Evolutionary conservation across 2,329 filamentous ascomycete species (phyloP), one percentile per base, ranked within the genome.

Genomic region (Microcyclospora pomicola): DNA sequence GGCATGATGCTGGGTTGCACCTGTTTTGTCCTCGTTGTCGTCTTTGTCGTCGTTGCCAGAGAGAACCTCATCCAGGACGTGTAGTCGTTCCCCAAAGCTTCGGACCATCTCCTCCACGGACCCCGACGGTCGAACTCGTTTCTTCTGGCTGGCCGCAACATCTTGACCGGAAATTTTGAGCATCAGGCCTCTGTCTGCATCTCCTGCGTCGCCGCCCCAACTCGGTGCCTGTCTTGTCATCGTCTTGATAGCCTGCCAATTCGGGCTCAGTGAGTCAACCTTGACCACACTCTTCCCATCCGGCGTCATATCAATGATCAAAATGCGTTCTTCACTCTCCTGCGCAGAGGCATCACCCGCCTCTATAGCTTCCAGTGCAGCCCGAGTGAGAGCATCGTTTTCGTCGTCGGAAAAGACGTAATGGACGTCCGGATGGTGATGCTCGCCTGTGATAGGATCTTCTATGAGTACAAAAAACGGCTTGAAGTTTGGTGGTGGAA

Each of bases 331-430:
- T 28, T 64, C 56, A 7, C 19, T 24, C 19, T 24, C 19, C 19
- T 24, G 19, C 19, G 19, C 19, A 7, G 19, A 24, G 4, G 19
- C 4, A 24, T 24, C 19, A 24, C 19, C 19, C 19, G 19, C 19
- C 63, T 73, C 60, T 59, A 77, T 56, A 14, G 68, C 67, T 27
- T 68, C 66, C 42, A 78, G 59, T 5, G 71, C 70, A 2, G 81
- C 77, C 29, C 75, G 70, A 1, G 81, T 81, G 29, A 93, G 67
- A 33, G 82, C 66, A 34, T 87, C 81, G 2, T 77, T 73, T 54
- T 95, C 86, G 60, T 96, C 91, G 59, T 96, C 87, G 49, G 75
- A 75, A 65, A 98, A 96, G 53, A 96, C 73, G 64, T 96, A 96
- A 63, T 88, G 85, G 1, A 94, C 77, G 37, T 75, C 77, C 1